Base-by-base conservation (phyloP, 139 green algal genomes). In the Picocystis salinarum region DNA sequence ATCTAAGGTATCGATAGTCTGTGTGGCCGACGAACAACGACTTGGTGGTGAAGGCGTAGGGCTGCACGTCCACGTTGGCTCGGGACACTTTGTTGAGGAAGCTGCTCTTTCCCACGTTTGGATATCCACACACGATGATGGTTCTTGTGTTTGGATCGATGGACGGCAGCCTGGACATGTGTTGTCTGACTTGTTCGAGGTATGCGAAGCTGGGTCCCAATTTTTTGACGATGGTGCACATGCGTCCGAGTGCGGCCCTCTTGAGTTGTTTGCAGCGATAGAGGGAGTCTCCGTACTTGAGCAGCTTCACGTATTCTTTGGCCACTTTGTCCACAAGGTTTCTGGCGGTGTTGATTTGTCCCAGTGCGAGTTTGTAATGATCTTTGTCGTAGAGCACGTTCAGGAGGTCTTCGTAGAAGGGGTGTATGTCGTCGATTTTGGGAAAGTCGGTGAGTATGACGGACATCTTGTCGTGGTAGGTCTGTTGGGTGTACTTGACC, bases 371-470 rank as follows among this genome's bases (percentile, higher is more conserved):
- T 68, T 99, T 99, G 76, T 94, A 99, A 70, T 99, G 89, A 64
- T 99, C 89, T 63, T 86, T 88, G 61, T 99, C 89, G 52, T 99
- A 99, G 28, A 99, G 70, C 22, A 99, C 89, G 53, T 99, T 99
- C 33, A 99, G 69, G 31, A 99, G 67, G 67, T 99, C 89, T 13
- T 55, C 46, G 58, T 95, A 99, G 56, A 99, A 99, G 20, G 89
- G 89, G 60, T 99, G 89, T 39, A 99, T 83, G 40, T 96, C 86
- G 53, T 99, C 85, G 13, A 95, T 58, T 61, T 92, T 92, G 6
- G 89, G 88, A 50, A 99, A 99, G 58, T 93, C 85, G 4, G 94
- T 79, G 36, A 99, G 46, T 34, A 99, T 96, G 9, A 61, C 60
- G 2, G 69, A 70, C 3, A 97, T 64, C 55, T 76, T 79, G 27